Evolutionary conservation across 2,329 filamentous ascomycete species (phyloP).

Genomic region (Cercospora sesami): DNA sequence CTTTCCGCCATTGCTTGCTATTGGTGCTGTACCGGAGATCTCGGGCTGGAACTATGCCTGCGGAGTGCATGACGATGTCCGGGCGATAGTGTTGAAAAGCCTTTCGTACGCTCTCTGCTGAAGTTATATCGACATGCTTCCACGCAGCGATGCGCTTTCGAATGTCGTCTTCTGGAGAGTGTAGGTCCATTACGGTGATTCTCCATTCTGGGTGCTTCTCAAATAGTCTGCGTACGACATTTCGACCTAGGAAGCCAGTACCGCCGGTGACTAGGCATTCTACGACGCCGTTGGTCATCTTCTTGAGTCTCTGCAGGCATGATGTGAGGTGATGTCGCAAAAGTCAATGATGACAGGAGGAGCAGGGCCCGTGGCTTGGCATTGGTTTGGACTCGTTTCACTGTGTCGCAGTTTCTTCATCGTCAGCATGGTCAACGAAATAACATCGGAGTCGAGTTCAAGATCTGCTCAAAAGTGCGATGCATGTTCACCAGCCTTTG

Average conservation of each 20-base stretch:
- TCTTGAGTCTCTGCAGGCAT: background rate
- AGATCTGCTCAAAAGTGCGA: background rate
- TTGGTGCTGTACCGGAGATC: constrained; percentile 43
- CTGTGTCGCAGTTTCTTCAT: background rate
- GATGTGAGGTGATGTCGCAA: background rate
- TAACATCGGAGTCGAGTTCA: background rate
- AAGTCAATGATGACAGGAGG: background rate
- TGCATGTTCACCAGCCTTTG: background rate
- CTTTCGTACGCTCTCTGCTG: constrained; percentile 36
- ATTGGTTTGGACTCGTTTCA: background rate
- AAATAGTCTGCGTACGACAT: constrained; percentile 44
- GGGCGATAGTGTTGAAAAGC: constrained; percentile 64
- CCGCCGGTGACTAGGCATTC: constrained; percentile 50
- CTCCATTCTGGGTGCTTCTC: constrained; percentile 40
- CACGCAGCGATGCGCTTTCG: constrained; percentile 35
- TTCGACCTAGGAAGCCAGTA: constrained; percentile 49
- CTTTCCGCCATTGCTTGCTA: constrained; percentile 54
- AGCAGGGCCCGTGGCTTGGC: background rate
- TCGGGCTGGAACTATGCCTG: constrained; percentile 52
- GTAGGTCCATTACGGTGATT: constrained; percentile 46
- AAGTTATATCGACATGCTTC: constrained; percentile 45
- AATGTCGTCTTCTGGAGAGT: constrained; percentile 32
- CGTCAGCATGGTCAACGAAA: background rate
- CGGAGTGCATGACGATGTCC: constrained; percentile 87
- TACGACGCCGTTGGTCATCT: constrained; percentile 32